Conservation (phyloP, 1,284 basidiomycete species). For the Rhodotorula sp. region DNA sequence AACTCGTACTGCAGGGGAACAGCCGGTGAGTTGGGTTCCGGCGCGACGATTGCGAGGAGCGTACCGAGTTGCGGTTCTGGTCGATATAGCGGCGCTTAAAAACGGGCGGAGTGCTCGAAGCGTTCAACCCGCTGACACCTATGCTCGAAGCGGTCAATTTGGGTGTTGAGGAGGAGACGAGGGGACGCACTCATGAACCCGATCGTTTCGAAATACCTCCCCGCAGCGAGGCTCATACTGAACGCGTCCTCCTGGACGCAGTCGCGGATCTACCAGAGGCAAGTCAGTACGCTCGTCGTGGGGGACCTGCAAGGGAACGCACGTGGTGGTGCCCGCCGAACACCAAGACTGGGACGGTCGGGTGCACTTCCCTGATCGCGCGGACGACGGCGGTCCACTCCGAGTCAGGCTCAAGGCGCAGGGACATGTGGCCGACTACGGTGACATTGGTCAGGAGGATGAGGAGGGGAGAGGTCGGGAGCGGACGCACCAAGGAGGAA, state of each 20-base stretch:
- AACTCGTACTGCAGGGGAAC: conserved; percentile 34
- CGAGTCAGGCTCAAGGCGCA: conserved; percentile 37
- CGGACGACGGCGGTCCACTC: conserved; percentile 45
- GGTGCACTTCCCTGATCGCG: conserved; percentile 42
- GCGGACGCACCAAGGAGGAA: conserved; percentile 43
- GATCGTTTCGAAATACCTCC: conserved; percentile 50
- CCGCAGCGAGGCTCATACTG: conserved; percentile 47
- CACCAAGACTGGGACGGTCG: conserved; percentile 43
- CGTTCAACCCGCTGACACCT: conserved; percentile 42
- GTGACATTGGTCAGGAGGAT: conserved; percentile 12
- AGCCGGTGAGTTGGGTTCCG: not conserved
- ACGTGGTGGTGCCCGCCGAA: conserved; percentile 44
- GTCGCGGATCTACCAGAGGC: conserved; percentile 41
- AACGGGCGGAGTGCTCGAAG: not conserved
- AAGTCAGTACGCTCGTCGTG: not conserved
- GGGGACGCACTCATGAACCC: conserved; percentile 43
- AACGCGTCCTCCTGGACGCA: conserved; percentile 46
- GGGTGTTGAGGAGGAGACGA: not conserved
- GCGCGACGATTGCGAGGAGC: not conserved
- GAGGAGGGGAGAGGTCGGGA: not conserved
- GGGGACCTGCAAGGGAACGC: not conserved
- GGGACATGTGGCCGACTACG: conserved; percentile 43
- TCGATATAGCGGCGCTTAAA: conserved; percentile 48
- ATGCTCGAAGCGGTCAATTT: not conserved
- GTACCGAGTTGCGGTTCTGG: conserved; percentile 44